A percentile compares a stretch with the other conserved stretches of the same genome.
Evolutionary conservation across 495 filamentous ascomycete genomes (phyloP).

Genomic region (Daldinia bambusicola): DNA sequence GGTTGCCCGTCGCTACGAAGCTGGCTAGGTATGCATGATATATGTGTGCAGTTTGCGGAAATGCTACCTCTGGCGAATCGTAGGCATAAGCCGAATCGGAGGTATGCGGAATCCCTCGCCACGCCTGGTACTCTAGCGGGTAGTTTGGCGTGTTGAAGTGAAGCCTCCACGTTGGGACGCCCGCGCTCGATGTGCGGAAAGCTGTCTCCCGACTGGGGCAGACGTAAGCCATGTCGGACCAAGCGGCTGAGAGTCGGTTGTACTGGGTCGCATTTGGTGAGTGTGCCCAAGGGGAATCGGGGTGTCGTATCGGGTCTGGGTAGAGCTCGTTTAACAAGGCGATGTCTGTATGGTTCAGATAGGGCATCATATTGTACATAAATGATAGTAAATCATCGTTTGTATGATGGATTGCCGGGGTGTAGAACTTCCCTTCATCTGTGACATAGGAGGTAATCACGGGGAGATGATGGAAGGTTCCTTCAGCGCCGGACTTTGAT

Average conservation of each 20-base stretch:
- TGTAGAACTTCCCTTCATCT: conserved; percentile 6
- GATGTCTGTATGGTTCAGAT: conserved; percentile 9
- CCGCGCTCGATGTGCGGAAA: neutral
- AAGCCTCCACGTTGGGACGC: conserved; percentile 1
- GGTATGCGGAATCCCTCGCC: conserved; percentile 6
- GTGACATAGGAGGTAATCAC: conserved; percentile 4
- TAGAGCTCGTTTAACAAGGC: conserved; percentile 12
- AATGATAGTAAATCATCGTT: conserved; percentile 10
- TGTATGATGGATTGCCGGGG: conserved; percentile 1
- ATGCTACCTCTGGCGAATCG: conserved; percentile 1
- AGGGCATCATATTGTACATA: neutral
- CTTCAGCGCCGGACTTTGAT: conserved; percentile 3
- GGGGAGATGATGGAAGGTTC: conserved; percentile 9
- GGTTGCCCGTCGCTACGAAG: conserved; percentile 7
- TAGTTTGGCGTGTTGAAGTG: conserved; percentile 14
- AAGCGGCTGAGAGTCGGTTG: conserved; percentile 9
- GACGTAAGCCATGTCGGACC: conserved; percentile 13
- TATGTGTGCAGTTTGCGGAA: conserved; percentile 5
- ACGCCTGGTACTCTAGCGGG: conserved; percentile 5
- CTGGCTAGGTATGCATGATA: conserved; percentile 9
- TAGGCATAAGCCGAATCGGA: conserved; percentile 6
- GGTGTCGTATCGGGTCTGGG: conserved; percentile 3
- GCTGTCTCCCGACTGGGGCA: conserved; percentile 1
- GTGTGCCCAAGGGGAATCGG: conserved; percentile 10
- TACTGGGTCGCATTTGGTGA: conserved; percentile 9